These are phyloP conservation scores for Suhomyces atakaporum DNA, from an alignment of 1,139 yeast species.

Conservation along the genomic window DNA sequence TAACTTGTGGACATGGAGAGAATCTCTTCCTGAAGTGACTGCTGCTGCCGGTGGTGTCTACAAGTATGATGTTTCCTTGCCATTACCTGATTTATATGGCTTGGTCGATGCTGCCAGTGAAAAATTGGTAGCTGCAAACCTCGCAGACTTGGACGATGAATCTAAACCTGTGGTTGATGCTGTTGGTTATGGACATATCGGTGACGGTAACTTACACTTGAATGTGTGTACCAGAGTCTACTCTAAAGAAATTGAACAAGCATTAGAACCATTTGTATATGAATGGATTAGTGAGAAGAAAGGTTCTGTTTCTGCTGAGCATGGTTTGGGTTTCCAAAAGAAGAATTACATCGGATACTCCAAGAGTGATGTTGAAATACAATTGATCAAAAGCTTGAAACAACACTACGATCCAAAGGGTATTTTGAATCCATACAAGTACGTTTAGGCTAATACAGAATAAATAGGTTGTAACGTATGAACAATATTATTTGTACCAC, in stretches of 20 bases:
- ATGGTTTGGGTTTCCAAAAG: conserved; percentile 96
- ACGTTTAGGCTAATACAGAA: conserved; percentile 39
- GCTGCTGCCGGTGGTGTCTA: conserved; percentile 90
- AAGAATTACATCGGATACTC: conserved; percentile 83
- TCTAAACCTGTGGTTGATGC: conserved; percentile 80
- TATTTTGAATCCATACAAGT: conserved; percentile 91
- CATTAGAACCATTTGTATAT: conserved; percentile 88
- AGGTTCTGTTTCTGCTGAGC: conserved; percentile 96
- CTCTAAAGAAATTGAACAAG: conserved; percentile 70
- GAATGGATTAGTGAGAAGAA: conserved; percentile 75
- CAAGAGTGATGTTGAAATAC: conserved; percentile 68
- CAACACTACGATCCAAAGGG: conserved; percentile 84
- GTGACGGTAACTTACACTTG: conserved; percentile 93
- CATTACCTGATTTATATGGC: conserved; percentile 74
- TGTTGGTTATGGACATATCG: conserved; percentile 94
- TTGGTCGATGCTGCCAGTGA: conserved; percentile 73
- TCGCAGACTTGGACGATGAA: conserved; percentile 65
- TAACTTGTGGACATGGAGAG: conserved; percentile 94
- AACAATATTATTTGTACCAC: too few species aligned
- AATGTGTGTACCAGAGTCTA: conserved; percentile 89
- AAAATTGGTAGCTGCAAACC: conserved; percentile 54
- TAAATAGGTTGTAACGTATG: too few species aligned
- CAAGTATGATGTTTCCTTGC: conserved; percentile 93
- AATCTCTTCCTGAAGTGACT: conserved; percentile 85
- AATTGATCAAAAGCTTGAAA: conserved; percentile 75